Base-by-base conservation (phyloP, 2,329 filamentous ascomycete genomes). In the Apiospora pterosperma region DNA sequence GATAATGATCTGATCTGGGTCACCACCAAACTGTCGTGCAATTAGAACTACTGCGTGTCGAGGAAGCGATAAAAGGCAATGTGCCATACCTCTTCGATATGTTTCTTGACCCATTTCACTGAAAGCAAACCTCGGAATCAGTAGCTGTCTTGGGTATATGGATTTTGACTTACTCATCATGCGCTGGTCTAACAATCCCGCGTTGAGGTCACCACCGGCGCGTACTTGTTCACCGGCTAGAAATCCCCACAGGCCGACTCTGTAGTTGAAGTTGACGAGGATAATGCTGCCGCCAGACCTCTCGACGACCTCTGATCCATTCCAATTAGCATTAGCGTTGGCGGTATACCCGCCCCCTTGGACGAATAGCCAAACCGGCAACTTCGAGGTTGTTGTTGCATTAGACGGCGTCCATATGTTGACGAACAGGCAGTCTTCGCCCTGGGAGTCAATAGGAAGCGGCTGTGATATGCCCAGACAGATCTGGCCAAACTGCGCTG, bases 221-320 rank as follows among this genome's bases (percentile, higher is more conserved):
- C 81, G 80, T 11, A 90, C 79, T 36, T 82, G 77, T 42, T 86
- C 81, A 59, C 86, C 83, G 0, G 86, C 83, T 1, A 91, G 79
- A 68, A 90, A 91, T 0, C 88, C 89, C 69, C 85, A 85, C 0
- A 85, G 76, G 0, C 87, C 87, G 7, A 91, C 84, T 7, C 88
- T 82, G 70, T 89, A 89, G 74, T 88, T 87, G 73, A 89, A 88
- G 69, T 84, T 85, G 60, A 89, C 85, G 63, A 85, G 80, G 16
- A 89, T 76, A 59, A 89, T 77, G 66, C 78, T 79, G 31, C 77
- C 69, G 16, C 73, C 77, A 0, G 84, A 85, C 67, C 72, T 72
- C 34, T 77, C 72, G 28, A 86, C 77, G 4, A 85, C 76, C 28
- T 78, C 75, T 0, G 80, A 78, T 36, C 82, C 84, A 71, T 86